Base-by-base conservation (phyloP, 2,329 filamentous ascomycete genomes). In the Sporothrix humicola region DNA sequence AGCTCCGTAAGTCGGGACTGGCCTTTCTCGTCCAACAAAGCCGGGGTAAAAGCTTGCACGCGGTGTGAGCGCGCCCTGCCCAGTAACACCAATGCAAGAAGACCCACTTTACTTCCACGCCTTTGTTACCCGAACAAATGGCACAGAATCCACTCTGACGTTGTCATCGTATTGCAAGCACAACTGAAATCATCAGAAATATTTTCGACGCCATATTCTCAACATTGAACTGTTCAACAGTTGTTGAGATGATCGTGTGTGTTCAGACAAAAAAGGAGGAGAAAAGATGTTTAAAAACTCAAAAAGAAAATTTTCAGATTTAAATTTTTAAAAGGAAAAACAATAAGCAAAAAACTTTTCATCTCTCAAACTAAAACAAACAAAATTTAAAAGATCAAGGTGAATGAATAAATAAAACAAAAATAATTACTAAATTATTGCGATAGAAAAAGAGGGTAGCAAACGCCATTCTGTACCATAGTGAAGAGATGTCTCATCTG, bases 401-500 rank as follows among this genome's bases (percentile, higher is more conserved):
- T 6, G 12, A 54, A 48, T 48, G 10, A 13, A 48, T 13, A 3
- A 48, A 13, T 48, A 48, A 15, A 48, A 44, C 5, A 2, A 15
- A 23, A 48, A 26, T 15, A 9, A 66, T 17, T 52, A 68, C 10
- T 52, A 37, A 31, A 37, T 48, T 52, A 52, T 31, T 52, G 23
- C 3, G 26, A 26, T 23, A 7, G 1, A 48, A 48, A 4, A 48
- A 48, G 20, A 8, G 23, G 23, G 15, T 23, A 48, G 20, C 12
- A n/a, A 66, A 48, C 61, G 61, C 61, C 61, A 68, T n/a, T 52
- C 65, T 68, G 65, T 48, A 66, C 20, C 31, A 37, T 37, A 37
- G 31, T 7, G 4, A 37, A 37, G 31, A 37, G 31, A 37, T 37
- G 31, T 37, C 31, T 37, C 31, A 37, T 44, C 13, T 63, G 37